A percentile compares a stretch with the other conserved stretches of the same genome.
Evolutionary conservation across 2,329 filamentous ascomycete species (phyloP).

Genomic region (Ambrosiella beaveri): DNA sequence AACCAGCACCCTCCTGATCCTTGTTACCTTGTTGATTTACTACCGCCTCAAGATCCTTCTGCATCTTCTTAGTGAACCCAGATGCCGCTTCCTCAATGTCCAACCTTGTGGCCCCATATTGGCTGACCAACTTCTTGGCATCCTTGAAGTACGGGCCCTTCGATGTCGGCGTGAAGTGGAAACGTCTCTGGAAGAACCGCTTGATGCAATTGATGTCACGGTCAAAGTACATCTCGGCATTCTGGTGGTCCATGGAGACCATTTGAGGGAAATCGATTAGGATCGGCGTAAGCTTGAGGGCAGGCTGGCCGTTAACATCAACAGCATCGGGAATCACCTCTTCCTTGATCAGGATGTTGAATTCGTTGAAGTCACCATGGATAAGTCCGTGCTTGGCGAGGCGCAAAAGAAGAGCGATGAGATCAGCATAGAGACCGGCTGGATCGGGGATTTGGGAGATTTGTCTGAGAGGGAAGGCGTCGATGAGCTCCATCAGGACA

Average conservation of each 20-base stretch:
- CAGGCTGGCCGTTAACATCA: slow-evolving; percentile 9
- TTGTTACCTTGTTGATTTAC: slow-evolving; percentile 52
- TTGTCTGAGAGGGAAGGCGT: slow-evolving; percentile 81
- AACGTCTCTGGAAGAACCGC: slow-evolving; percentile 76
- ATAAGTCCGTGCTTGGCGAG: slow-evolving; percentile 79
- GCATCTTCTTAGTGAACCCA: slow-evolving; percentile 92
- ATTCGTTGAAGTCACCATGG: slow-evolving; percentile 98
- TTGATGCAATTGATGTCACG: slow-evolving; percentile 92
- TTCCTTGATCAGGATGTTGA: slow-evolving; percentile 69
- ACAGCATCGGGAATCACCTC: slow-evolving; percentile 27
- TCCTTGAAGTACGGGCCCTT: slow-evolving; percentile 75
- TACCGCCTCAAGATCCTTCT: slow-evolving; percentile 80
- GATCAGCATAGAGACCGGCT: slow-evolving; percentile 71
- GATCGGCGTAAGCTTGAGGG: slow-evolving; percentile 47
- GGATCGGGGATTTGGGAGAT: slow-evolving; percentile 72
- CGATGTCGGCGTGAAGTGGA: slow-evolving; percentile 68
- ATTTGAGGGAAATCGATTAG: slow-evolving; percentile 98
- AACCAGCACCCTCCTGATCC: slow-evolving; percentile 18
- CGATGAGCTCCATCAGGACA: slow-evolving; percentile 86
- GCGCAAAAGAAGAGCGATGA: slow-evolving; percentile 71
- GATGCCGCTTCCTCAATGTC: slow-evolving; percentile 84
- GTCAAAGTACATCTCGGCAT: slow-evolving; percentile 95
- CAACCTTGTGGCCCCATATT: slow-evolving; percentile 49
- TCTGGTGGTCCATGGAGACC: slow-evolving; percentile 83
- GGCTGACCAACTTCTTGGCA: slow-evolving; percentile 55